Conservation (phyloP, 164 flowering plant species). For the Houttuynia cordata region DNA sequence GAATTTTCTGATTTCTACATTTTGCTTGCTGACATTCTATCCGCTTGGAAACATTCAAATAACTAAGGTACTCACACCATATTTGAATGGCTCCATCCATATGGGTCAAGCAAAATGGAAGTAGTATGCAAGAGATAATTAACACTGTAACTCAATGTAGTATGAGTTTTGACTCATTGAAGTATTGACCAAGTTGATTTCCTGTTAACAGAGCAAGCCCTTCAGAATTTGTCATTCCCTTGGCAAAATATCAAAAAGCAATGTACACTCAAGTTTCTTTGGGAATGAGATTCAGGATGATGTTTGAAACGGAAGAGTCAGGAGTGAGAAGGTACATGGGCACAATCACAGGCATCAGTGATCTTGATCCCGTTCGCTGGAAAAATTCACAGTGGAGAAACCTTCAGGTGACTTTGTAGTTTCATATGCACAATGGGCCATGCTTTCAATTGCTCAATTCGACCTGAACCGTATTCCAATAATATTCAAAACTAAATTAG, state of each 20-base stretch:
- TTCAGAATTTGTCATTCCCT: slow-evolving; percentile 83
- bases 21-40: not conserved
- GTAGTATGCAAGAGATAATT: too few species aligned
- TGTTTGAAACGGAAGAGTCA: slow-evolving; percentile 96
- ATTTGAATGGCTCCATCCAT: not conserved
- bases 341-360: slow-evolving; percentile 78
- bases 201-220: slow-evolving; percentile 70
- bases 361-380: slow-evolving; percentile 83
- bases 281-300: slow-evolving; percentile 95
- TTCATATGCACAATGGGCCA: too few species aligned
- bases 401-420: slow-evolving; percentile 51
- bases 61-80: not conserved
- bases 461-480: not conserved
- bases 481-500: too few species aligned
- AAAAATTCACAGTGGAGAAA: slow-evolving; percentile 92
- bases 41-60: not conserved
- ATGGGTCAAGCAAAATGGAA: not conserved
- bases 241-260: slow-evolving; percentile 89
- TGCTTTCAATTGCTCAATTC: not conserved
- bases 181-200: not conserved
- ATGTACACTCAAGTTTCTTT: slow-evolving; percentile 83
- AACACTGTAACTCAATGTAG: too few species aligned
- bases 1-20: not conserved
- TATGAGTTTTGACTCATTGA: not conserved
- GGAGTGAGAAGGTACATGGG: slow-evolving; percentile 95